Evolutionary conservation across 495 filamentous ascomycete genomes (phyloP).

Genomic region (Letharia columbiana): DNA sequence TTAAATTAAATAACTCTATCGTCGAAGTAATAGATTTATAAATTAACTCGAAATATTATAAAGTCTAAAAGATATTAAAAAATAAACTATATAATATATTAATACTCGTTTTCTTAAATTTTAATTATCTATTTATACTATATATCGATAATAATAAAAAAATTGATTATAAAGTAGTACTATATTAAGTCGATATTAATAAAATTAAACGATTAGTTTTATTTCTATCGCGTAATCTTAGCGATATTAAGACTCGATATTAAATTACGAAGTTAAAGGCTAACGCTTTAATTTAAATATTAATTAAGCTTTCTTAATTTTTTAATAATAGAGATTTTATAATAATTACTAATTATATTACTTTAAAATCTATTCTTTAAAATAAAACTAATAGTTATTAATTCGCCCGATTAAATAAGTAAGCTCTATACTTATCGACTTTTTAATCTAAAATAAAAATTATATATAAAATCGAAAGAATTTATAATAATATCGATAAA

Average conservation of each 20-base stretch:
- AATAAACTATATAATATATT: too few species aligned
- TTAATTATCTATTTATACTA: neutral
- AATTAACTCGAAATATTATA: too few species aligned
- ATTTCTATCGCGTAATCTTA: neutral
- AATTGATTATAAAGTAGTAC: neutral
- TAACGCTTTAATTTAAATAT: neutral
- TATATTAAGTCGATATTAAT: neutral
- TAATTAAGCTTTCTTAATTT: neutral
- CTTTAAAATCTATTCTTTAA: too few species aligned
- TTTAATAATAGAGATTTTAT: neutral
- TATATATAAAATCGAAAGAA: too few species aligned
- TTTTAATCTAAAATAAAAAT: too few species aligned
- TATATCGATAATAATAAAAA: conserved; percentile 3
- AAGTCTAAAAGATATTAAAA: too few species aligned
- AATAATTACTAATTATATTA: neutral
- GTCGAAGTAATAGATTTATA: too few species aligned
- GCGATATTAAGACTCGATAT: neutral
- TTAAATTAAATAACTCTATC: conserved; percentile 1
- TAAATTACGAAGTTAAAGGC: neutral
- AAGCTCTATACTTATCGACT: neutral
- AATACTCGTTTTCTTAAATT: neutral
- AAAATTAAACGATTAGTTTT: neutral
- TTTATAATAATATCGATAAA: too few species aligned
- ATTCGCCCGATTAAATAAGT: neutral
- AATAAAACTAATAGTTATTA: neutral